These are phyloP conservation scores for Monoraphidium neglectum DNA, from an alignment of 139 green algal genomes.

Conservation along the genomic window DNA sequence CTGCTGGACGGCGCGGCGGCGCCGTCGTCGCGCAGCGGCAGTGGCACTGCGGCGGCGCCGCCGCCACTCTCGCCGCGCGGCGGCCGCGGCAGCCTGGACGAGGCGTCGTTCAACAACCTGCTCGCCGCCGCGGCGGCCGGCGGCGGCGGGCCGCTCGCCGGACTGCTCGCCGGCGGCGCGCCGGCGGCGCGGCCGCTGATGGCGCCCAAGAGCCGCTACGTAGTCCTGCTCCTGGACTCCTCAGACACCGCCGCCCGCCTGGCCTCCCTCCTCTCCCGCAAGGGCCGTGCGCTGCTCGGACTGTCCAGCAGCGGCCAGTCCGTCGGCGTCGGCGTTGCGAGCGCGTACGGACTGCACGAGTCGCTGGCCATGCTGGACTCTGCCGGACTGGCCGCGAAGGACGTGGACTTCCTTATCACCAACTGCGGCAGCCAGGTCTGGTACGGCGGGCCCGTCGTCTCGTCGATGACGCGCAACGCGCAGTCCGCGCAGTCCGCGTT, in stretches of 20 bases:
- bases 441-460: constrained; percentile 20
- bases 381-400: constrained; percentile 17
- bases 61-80: no score
- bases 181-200: no score
- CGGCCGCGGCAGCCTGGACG: no score
- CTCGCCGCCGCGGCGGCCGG: no score
- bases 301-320: neutral
- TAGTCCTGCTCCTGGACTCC: constrained; percentile 32
- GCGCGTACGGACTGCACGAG: constrained; percentile 19
- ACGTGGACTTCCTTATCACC: constrained; percentile 61
- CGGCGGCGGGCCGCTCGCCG: no score
- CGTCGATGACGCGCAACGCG: neutral
- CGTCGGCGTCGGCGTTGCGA: constrained; percentile 24
- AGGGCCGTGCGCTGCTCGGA: constrained; percentile 4
- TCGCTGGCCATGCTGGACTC: constrained; percentile 24
- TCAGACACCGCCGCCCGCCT: constrained; percentile 10
- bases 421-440: constrained; percentile 49
- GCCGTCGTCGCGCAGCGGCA: no score
- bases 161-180: no score
- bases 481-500: neutral
- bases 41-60: no score
- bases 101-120: no score
- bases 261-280: constrained; percentile 27
- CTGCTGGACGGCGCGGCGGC: no score
- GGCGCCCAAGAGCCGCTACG: constrained; percentile 2